Evolutionary conservation across 2,329 filamentous ascomycete genomes (phyloP).

Genomic region (Arthrobotrys megalospora): DNA sequence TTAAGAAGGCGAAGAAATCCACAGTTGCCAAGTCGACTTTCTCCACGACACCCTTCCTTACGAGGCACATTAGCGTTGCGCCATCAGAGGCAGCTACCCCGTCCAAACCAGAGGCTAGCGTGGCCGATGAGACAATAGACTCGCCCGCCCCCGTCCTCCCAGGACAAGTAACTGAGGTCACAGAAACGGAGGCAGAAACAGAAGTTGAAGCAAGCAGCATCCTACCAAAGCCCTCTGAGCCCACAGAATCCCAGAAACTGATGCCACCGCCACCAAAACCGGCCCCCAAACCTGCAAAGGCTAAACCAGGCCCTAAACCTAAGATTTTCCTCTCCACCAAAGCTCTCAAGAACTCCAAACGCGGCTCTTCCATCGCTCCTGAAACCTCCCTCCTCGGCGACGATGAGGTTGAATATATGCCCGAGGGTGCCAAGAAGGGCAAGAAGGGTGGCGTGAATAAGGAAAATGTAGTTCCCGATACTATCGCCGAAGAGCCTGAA

Average conservation of each 20-base stretch:
- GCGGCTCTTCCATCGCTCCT: constrained; percentile 60
- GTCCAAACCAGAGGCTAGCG: constrained; percentile 26
- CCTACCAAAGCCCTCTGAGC: constrained; percentile 49
- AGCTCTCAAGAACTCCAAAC: constrained; percentile 70
- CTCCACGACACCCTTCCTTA: constrained; percentile 94
- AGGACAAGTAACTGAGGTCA: constrained; percentile 31
- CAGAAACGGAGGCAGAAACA: constrained; percentile 61
- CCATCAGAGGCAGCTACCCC: constrained; percentile 66
- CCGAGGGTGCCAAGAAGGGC: constrained; percentile 61
- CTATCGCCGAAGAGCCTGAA: constrained; percentile 48
- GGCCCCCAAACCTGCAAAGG: constrained; percentile 60
- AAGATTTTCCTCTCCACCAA: constrained; percentile 71
- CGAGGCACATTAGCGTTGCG: constrained; percentile 77
- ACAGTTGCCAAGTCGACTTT: constrained; percentile 90
- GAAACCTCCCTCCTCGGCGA: constrained; percentile 65
- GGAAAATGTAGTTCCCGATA: constrained; percentile 60
- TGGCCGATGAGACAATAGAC: constrained; percentile 26
- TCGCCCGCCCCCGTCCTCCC: constrained; percentile 39
- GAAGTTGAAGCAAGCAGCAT: constrained; percentile 51
- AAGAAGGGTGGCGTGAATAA: constrained; percentile 63
- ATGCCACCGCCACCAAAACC: constrained; percentile 61
- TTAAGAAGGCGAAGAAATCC: constrained; percentile 65
- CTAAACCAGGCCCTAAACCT: constrained; percentile 64
- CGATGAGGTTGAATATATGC: constrained; percentile 67
- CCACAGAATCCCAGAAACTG: constrained; percentile 60